phyloP scores from a whole-genome alignment of 495 filamentous ascomycete species.

The Staphylotrichum tortipilum region DNA sequence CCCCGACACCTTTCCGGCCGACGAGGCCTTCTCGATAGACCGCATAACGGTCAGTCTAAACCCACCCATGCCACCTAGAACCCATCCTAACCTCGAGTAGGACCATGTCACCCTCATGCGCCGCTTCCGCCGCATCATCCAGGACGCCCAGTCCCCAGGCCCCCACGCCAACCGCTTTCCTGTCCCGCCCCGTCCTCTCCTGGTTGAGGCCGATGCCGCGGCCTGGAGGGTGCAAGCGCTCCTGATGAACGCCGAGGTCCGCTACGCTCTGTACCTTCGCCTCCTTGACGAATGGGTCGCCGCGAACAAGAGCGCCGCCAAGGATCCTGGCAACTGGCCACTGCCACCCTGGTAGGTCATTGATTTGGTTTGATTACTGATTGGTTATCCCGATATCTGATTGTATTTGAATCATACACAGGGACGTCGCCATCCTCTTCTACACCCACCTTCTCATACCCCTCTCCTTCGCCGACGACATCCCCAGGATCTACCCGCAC shows the following conservation, averaged over 20 bases:
- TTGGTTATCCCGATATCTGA: too few relatives aligned
- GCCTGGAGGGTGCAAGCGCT: conserved; percentile 3
- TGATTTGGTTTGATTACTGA: too few relatives aligned
- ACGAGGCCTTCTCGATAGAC: not conserved
- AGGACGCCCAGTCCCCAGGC: too few relatives aligned
- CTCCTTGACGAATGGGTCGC: conserved; percentile 3
- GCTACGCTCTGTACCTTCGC: conserved; percentile 2
- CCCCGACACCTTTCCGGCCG: not conserved
- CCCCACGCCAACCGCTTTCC: too few relatives aligned
- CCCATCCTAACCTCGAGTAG: too few relatives aligned
- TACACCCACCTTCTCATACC: conserved; percentile 7
- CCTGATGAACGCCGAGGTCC: conserved; percentile 9
- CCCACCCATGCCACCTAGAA: too few relatives aligned
- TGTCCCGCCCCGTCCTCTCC: too few relatives aligned
- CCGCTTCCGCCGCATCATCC: too few relatives aligned
- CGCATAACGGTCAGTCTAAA: not conserved
- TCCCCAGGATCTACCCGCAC: not conserved
- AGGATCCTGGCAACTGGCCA: not conserved
- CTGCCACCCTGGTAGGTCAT: not conserved
- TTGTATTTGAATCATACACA: too few relatives aligned
- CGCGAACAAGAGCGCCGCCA: not conserved
- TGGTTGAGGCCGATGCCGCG: not conserved
- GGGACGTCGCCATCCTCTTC: conserved; percentile 10
- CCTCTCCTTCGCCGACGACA: not conserved
- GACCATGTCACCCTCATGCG: too few relatives aligned